phyloP scores from a whole-genome alignment of 1,284 basidiomycete species.

The Irpex rosettiformis region DNA sequence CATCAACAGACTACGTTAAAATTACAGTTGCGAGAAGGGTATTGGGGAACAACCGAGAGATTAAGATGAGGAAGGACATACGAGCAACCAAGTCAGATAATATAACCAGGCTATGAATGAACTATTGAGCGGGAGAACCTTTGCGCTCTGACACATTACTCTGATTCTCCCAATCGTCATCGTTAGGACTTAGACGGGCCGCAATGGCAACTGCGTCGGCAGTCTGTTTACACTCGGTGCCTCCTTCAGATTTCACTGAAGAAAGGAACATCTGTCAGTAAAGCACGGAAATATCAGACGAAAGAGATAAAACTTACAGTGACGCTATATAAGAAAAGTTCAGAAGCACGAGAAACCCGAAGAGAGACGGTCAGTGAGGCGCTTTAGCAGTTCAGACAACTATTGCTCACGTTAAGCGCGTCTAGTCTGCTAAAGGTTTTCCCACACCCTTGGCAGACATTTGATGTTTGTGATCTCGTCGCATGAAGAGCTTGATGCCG shows the following conservation, averaged over 20 bases:
- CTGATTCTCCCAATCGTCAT: constrained; percentile 29
- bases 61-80: neutral
- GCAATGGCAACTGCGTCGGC: constrained; percentile 27
- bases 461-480: constrained; percentile 70
- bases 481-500: constrained; percentile 87
- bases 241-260: constrained; percentile 77
- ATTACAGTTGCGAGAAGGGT: neutral
- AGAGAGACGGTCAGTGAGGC: constrained; percentile 7
- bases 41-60: neutral
- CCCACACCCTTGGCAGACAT: constrained; percentile 88
- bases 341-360: constrained; percentile 14
- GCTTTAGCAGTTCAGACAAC: constrained; percentile 22
- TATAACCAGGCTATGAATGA: neutral
- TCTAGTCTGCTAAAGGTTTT: constrained; percentile 94
- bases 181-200: constrained; percentile 25
- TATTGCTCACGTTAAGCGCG: constrained; percentile 74
- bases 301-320: constrained; percentile 28
- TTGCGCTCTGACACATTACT: constrained; percentile 25
- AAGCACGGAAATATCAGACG: neutral
- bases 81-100: too few relatives aligned
- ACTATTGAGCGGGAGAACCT: constrained; percentile 1
- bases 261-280: constrained; percentile 1
- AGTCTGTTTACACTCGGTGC: constrained; percentile 61
- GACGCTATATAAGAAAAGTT: constrained; percentile 26
- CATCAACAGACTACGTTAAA: neutral